Percentiles rank a stretch among this genome's conserved stretches.
Conservation (phyloP, 2,329 filamentous ascomycete genomes). For the Claviceps paspali region DNA sequence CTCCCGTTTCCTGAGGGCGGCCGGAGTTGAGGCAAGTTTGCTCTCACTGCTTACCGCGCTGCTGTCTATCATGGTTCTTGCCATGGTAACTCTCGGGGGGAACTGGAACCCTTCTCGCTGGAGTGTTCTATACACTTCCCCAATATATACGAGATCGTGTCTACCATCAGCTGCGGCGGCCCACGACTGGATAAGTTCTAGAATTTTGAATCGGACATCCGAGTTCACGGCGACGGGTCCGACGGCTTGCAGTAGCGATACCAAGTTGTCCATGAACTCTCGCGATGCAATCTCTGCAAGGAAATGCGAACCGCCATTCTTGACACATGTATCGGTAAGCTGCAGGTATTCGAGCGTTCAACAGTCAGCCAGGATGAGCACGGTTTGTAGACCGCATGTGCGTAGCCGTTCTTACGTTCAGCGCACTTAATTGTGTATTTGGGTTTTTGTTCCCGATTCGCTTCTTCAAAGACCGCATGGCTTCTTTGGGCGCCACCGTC, state of each 20-base stretch:
- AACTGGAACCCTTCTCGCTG: conserved; percentile 81
- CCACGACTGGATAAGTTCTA: conserved; percentile 90
- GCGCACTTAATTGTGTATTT: conserved; percentile 86
- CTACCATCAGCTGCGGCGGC: conserved; percentile 77
- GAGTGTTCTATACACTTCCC: conserved; percentile 69
- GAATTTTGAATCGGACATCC: conserved; percentile 77
- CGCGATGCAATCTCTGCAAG: conserved; percentile 87
- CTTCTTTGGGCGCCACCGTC: conserved; percentile 92
- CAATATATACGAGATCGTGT: conserved; percentile 70
- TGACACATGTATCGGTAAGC: conserved; percentile 96
- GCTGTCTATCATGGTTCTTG: conserved; percentile 97
- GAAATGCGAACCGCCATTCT: conserved; percentile 94
- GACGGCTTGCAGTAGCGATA: conserved; percentile 73
- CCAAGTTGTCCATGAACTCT: conserved; percentile 96
- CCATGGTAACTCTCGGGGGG: conserved; percentile 69
- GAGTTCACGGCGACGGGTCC: conserved; percentile 61
- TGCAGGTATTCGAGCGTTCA: conserved; percentile 22
- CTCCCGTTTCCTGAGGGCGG: background rate
- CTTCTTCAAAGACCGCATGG: conserved; percentile 89
- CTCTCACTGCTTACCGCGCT: conserved; percentile 50
- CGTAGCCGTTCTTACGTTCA: conserved; percentile 49
- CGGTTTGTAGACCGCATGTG: background rate
- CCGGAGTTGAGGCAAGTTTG: background rate
- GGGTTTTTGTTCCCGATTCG: conserved; percentile 96
- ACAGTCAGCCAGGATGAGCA: background rate